These are phyloP conservation scores for Eimeria necatrix DNA, from an alignment of 169 alveolate genomes.

Conservation along the genomic window DNA sequence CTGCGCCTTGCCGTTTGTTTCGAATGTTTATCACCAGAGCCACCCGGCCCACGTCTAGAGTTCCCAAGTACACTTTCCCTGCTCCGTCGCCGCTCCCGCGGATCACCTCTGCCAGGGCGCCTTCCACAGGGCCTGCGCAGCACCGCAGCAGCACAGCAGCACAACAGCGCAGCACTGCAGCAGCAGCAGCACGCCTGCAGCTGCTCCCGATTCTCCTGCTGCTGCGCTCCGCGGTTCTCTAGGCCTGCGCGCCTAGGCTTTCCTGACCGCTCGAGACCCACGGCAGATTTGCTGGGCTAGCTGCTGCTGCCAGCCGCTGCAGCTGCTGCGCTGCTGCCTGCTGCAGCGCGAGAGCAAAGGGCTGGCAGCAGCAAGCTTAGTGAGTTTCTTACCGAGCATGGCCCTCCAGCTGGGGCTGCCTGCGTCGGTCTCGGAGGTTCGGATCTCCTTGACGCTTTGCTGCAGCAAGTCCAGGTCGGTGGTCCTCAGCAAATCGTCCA, in stretches of 20 bases:
- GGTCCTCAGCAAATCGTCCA: slow-evolving; percentile 76
- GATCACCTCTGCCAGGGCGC: slow-evolving; percentile 60
- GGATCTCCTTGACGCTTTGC: slow-evolving; percentile 78
- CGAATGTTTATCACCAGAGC: slow-evolving; percentile 78
- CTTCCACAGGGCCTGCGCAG: slow-evolving; percentile 48
- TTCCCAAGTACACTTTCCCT: slow-evolving; percentile 73
- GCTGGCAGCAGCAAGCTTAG: too few species aligned
- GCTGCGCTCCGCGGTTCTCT: too few species aligned
- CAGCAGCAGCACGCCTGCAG: background rate
- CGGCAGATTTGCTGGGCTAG: too few species aligned
- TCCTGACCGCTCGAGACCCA: too few species aligned
- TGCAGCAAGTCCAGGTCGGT: slow-evolving; percentile 75
- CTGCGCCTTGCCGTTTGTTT: slow-evolving; percentile 71
- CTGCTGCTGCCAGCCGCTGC: too few species aligned
- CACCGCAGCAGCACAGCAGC: too few species aligned
- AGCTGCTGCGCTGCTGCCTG: too few species aligned
- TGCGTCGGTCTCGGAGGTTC: slow-evolving; percentile 64
- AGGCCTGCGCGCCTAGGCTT: too few species aligned
- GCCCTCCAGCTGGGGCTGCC: slow-evolving; percentile 75
- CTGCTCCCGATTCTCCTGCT: too few species aligned
- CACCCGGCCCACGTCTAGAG: slow-evolving; percentile 73
- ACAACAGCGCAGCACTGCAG: too few species aligned
- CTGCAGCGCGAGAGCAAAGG: too few species aligned
- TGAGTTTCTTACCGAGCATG: slow-evolving; percentile 55
- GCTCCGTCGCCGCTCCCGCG: slow-evolving; percentile 67